phyloP scores from a whole-genome alignment of 768 basidiomycete genomes.

The Cantharellus cinnabarinus region DNA sequence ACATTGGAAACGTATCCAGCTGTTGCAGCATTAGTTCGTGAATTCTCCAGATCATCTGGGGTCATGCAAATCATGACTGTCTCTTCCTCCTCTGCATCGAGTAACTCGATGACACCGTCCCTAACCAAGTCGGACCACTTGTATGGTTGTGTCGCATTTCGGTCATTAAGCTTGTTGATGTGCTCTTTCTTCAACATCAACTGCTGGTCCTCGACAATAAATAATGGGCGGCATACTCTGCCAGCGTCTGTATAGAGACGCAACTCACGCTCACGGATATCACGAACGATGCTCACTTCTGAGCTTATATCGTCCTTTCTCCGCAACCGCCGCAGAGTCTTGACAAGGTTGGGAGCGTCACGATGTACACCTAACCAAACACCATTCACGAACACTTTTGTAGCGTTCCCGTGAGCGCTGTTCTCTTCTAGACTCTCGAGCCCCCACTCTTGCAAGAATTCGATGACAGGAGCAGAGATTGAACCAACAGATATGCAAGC shows the following conservation, averaged over 20 bases:
- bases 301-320: constrained; percentile 88
- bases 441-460: constrained; percentile 98
- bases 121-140: constrained; percentile 76
- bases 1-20: constrained; percentile 34
- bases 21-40: constrained; percentile 28
- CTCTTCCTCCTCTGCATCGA: constrained; percentile 98
- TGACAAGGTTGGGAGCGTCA: constrained; percentile 78
- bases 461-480: constrained; percentile 85
- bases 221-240: constrained; percentile 87
- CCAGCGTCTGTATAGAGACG: constrained; percentile 93
- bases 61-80: constrained; percentile 99
- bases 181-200: constrained; percentile 70
- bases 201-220: constrained; percentile 87
- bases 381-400: constrained; percentile 97
- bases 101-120: constrained; percentile 73
- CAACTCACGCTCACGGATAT: constrained; percentile 89
- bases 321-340: constrained; percentile 79
- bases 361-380: constrained; percentile 99
- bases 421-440: constrained; percentile 89
- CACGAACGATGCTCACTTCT: constrained; percentile 92
- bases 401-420: constrained; percentile 60
- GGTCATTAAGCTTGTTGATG: constrained; percentile 43
- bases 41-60: constrained; percentile 81
- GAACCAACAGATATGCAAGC: constrained; percentile 95
- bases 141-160: constrained; percentile 36